A percentile compares a stretch with the other conserved stretches of the same genome.
Conservation (phyloP, 345 rosid genomes). For the Syzygium grande region DNA sequence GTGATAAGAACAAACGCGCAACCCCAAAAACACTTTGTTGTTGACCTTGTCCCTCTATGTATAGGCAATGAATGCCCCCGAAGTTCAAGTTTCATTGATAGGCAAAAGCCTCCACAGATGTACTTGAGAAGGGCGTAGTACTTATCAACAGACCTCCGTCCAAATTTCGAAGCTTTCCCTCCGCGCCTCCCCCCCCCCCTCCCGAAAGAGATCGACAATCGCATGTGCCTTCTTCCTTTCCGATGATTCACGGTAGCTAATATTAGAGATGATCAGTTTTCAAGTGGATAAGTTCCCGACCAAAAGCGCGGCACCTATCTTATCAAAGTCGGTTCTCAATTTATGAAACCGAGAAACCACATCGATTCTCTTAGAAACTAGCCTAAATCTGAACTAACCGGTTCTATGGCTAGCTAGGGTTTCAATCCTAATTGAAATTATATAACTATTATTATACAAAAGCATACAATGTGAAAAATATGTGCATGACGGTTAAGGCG, state of each 20-base stretch:
- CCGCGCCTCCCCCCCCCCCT: too few relatives aligned
- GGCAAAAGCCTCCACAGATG: background rate
- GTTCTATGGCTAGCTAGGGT: background rate
- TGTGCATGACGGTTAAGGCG: background rate
- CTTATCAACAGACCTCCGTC: background rate
- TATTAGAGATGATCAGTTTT: fast-evolving
- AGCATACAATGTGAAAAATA: background rate
- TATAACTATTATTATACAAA: background rate
- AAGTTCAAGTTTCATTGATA: background rate
- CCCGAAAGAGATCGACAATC: background rate
- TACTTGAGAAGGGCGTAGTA: background rate
- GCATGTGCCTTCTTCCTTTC: background rate
- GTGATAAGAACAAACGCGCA: background rate
- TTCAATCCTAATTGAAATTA: too few relatives aligned
- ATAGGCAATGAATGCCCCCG: background rate
- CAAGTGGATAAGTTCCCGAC: background rate
- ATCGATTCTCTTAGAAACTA: background rate
- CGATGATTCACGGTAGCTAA: background rate
- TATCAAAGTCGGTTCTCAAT: background rate
- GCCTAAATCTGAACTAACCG: background rate
- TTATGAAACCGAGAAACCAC: too few relatives aligned
- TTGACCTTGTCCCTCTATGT: background rate
- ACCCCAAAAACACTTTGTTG: background rate
- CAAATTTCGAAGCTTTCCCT: background rate
- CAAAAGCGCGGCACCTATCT: background rate